Evolutionary conservation across 148 eudicot genomes (phyloP), one percentile per base, ranked within the genome.

Genomic region (Suaeda aralocaspica): DNA sequence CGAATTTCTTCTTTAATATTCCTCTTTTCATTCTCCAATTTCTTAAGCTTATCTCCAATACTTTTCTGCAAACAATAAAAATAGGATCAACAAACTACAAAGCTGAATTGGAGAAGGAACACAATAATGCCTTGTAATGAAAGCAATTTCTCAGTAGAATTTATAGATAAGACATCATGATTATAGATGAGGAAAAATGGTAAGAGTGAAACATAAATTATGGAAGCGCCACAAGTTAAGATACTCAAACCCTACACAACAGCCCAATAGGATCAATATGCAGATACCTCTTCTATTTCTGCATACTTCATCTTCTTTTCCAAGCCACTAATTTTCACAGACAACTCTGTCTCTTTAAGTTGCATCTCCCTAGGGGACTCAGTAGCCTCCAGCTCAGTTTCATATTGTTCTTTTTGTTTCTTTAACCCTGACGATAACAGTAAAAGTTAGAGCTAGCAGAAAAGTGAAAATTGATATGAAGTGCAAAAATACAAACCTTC

Each of bases 281-380:
- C 4, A 36, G 16, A 68, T 82, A 89, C 97, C 97, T 87, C 86
- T 75, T 92, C 97, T 69, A 95, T 95, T 72, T 91, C 93, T 24
- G 92, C 92, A 85, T 95, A 95, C 70, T 89, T 96, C 78, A 86
- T 88, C 88, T 91, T 91, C 86, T 95, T 95, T 66, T 95, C 97
- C 78, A 95, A 90, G 63, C 97, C 97, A 79, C 99, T 95, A 34
- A 91, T 89, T 77, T 86, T 95, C 45, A 92, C 92, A 56, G 96
- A 89, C 59, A 88, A 76, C 85, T 95, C 97, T 41, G 97, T 91
- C 84, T 91, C 97, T 78, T 80, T 91, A 66, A 85, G 80, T 77
- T 95, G 96, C 92, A 95, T 83, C 74, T 95, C 99, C 81, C 99
- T 84, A 44, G 92, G 86, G 30, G 99, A 91, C 60, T 91, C 96